Percentiles rank a stretch among this genome's conserved stretches.
phyloP scores from a whole-genome alignment of 2,329 filamentous ascomycete genomes.

The Sclerotinia spermophila region DNA sequence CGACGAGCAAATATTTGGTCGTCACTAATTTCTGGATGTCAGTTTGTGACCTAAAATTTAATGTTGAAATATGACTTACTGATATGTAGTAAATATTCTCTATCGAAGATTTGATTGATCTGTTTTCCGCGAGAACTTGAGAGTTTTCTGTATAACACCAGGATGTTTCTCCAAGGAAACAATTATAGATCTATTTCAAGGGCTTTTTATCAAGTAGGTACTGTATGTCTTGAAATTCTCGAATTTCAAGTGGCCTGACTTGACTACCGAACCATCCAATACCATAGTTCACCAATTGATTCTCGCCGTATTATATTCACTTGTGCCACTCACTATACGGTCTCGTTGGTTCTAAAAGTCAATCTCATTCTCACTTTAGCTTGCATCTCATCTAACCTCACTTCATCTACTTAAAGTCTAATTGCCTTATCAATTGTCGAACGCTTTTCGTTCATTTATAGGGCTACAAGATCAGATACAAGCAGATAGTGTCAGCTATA shows the following conservation, averaged over 20 bases:
- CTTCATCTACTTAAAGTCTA: not conserved
- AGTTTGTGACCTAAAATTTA: not conserved
- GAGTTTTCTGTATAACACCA: not conserved
- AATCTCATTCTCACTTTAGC: not conserved
- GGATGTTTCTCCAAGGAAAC: not conserved
- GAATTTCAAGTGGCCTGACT: not conserved
- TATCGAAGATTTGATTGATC: too few relatives aligned
- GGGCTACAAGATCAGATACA: not conserved
- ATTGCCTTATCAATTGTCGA: not conserved
- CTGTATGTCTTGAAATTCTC: not conserved
- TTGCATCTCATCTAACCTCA: not conserved
- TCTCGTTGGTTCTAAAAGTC: not conserved
- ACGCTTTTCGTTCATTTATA: not conserved
- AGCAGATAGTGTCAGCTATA: not conserved
- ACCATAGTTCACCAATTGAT: not conserved
- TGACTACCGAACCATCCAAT: not conserved
- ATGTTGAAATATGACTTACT: not conserved
- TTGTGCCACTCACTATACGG: too few relatives aligned
- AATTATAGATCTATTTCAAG: rapidly evolving
- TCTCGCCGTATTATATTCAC: not conserved
- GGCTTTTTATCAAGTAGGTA: not conserved
- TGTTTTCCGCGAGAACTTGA: not conserved
- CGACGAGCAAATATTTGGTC: not conserved
- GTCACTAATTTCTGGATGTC: not conserved
- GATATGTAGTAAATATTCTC: not conserved